Conservation (phyloP, 495 filamentous ascomycete genomes). For the Trypethelium eluteriae region DNA sequence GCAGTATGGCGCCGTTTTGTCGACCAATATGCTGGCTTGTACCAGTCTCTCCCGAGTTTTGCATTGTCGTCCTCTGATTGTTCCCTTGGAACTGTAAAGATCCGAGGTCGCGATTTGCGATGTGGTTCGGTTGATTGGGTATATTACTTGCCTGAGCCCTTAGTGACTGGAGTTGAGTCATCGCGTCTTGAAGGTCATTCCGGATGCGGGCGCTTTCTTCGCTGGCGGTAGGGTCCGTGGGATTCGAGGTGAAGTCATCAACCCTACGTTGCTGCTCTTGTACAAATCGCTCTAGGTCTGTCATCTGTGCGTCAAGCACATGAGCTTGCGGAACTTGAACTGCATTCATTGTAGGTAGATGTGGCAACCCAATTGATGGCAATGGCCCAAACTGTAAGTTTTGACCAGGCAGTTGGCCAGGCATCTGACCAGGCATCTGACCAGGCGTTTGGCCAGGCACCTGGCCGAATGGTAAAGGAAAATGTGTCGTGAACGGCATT, state of each 20-base stretch:
- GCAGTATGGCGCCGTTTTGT: neutral
- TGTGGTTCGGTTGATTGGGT: no score
- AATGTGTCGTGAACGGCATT: neutral
- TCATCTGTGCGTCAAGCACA: neutral
- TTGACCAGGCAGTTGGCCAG: conserved; percentile 2
- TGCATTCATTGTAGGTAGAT: neutral
- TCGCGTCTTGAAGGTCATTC: neutral
- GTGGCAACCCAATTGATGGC: neutral
- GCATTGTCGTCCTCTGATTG: neutral
- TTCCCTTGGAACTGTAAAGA: neutral
- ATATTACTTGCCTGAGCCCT: neutral
- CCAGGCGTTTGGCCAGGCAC: neutral
- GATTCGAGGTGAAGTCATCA: neutral
- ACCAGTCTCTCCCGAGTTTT: neutral
- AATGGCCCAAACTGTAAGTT: neutral
- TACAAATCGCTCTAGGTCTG: neutral
- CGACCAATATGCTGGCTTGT: neutral
- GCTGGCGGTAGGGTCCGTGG: neutral
- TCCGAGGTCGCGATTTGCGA: neutral
- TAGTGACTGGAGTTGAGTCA: neutral
- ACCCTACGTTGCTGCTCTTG: conserved; percentile 1
- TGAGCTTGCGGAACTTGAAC: neutral
- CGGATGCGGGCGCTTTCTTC: neutral
- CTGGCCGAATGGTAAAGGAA: neutral
- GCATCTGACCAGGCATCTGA: neutral